These are phyloP conservation scores for Geranium brycei DNA, from an alignment of 345 rosid genomes.

Conservation along the genomic window DNA sequence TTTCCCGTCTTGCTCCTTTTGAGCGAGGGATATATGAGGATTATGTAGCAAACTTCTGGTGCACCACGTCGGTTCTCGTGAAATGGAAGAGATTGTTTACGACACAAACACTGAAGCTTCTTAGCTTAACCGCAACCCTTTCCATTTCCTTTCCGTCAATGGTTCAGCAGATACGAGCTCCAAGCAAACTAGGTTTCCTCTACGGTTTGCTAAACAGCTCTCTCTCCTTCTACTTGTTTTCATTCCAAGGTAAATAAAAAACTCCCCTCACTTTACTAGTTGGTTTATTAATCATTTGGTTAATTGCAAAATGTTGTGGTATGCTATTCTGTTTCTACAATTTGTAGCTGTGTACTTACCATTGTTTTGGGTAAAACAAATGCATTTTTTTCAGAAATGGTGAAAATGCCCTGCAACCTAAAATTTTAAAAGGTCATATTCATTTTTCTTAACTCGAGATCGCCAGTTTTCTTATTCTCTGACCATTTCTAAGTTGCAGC, in stretches of 20 bases:
- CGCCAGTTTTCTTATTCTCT: too few species aligned
- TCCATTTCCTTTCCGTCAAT: conserved; percentile 68
- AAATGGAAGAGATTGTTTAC: conserved; percentile 80
- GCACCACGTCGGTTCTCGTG: conserved; percentile 57
- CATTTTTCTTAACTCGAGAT: too few species aligned
- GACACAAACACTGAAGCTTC: conserved; percentile 35
- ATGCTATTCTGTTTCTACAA: neutral
- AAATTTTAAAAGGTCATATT: too few species aligned
- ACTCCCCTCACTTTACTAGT: neutral
- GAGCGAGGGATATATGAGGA: too few species aligned
- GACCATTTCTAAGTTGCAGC: too few species aligned
- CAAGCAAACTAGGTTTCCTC: conserved; percentile 70
- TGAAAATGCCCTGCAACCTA: too few species aligned
- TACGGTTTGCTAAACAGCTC: conserved; percentile 73
- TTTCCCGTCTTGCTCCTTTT: too few species aligned
- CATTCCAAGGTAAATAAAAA: conserved; percentile 57
- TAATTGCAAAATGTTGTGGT: neutral
- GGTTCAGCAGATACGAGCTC: conserved; percentile 70
- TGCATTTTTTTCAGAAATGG: too few species aligned
- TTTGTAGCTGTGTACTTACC: too few species aligned
- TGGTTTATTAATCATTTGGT: neutral
- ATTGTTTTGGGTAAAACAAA: too few species aligned
- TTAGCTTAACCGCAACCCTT: conserved; percentile 57
- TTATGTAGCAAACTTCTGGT: conserved; percentile 49
- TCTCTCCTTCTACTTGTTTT: conserved; percentile 71